Percentiles rank a stretch among this genome's conserved stretches.
phyloP scores from a whole-genome alignment of 768 basidiomycete species.

The Tylopilus sp. region DNA sequence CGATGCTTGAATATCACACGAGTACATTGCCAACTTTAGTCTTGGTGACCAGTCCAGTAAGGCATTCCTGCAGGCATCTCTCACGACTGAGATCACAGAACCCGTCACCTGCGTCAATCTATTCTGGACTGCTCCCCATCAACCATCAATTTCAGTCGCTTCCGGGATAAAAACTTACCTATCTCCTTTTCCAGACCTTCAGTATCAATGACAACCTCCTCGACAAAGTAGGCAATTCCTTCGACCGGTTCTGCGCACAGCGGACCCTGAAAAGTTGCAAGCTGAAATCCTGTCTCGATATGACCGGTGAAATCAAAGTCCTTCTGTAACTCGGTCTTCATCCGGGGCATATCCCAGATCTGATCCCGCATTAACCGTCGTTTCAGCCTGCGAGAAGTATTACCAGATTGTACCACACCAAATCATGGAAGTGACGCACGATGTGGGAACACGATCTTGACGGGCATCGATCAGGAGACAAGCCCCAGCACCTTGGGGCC shows the following conservation, averaged over 20 bases:
- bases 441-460: conserved; percentile 41
- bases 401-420: conserved; percentile 3
- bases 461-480: conserved; percentile 82
- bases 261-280: conserved; percentile 92
- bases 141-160: conserved; percentile 6
- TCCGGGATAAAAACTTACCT: conserved; percentile 40
- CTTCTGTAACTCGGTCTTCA: conserved; percentile 35
- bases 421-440: conserved; percentile 44
- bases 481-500: conserved; percentile 81
- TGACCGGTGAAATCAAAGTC: conserved; percentile 69
- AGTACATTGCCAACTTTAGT: conserved; percentile 97
- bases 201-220: conserved; percentile 62
- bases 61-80: conserved; percentile 87
- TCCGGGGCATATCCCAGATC: conserved; percentile 28
- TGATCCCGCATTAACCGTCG: conserved; percentile 42
- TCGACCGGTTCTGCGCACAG: conserved; percentile 93
- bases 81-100: conserved; percentile 82
- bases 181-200: conserved; percentile 62
- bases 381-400: conserved; percentile 42
- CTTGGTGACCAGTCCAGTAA: conserved; percentile 97
- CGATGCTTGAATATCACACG: conserved; percentile 96
- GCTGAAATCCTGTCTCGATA: conserved; percentile 92
- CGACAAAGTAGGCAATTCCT: conserved; percentile 89
- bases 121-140: conserved; percentile 58
- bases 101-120: conserved; percentile 83